Evolutionary conservation across 805 yeast genomes (phyloP), one percentile per base, ranked within the genome.

Genomic region (Kluyveromyces siamensis): DNA sequence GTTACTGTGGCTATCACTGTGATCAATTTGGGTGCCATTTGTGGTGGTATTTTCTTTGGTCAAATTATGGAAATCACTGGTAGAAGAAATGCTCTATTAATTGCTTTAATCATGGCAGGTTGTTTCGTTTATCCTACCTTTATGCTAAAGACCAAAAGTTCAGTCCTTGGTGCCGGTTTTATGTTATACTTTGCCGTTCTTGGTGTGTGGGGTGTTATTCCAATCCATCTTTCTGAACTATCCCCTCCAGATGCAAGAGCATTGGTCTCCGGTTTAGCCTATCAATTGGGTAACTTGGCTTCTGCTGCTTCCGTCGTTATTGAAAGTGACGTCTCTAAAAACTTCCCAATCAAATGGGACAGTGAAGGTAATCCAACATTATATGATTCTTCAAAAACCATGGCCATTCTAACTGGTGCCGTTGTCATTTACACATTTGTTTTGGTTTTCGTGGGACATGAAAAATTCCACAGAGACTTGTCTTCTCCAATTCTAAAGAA

Each of bases 171-270:
- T 51, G 84, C 81, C 30, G 81, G 82, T 1, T 83, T 83, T 65
- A 81, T 81, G 68, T 59, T 82, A 59, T 85, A 81, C 60, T 75
- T 77, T 58, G 76, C 77, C 48, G 84, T 83, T 6, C 83, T 80
- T 70, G 89, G 88, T 35, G 81, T 81, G 6, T 84, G 87, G 84
- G 88, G 89, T 52, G 77, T 83, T 44, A 72, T 79, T 11, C 87
- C 89, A 16, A 74, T 81, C 40, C 81, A 82, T 63, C 67, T 84
- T 39, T 70, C 81, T 30, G 90, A 84, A 63, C 69, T 83, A 45
- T 75, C 85, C 13, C 83, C 81, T 49, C 81, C 84, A 14, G 76
- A 78, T 37, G 77, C 78, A 61, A 71, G 86, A 58, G 72, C 87
- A 1, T 72, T 83, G 52, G 72, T 81, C 41, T 74, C 77, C 40